phyloP scores from a whole-genome alignment of 768 basidiomycete species.

The Sarcodon sp. region DNA sequence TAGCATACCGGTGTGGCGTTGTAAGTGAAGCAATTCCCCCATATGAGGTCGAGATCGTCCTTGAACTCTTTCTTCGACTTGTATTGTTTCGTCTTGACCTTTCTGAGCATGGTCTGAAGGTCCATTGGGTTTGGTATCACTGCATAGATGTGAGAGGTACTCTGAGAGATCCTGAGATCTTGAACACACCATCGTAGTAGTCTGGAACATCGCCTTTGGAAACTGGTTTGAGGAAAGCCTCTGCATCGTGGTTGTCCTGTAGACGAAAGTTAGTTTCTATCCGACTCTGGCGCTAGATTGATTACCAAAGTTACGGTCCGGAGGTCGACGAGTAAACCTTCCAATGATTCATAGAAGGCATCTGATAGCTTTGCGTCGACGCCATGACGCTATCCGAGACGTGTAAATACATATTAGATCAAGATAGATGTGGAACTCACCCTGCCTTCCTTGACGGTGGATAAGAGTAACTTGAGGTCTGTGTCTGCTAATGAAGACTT shows the following conservation, averaged over 20 bases:
- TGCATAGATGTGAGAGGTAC: slow-evolving; percentile 17
- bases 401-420: slow-evolving; percentile 11
- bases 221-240: slow-evolving; percentile 90
- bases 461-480: slow-evolving; percentile 73
- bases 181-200: slow-evolving; percentile 72
- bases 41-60: slow-evolving; percentile 90
- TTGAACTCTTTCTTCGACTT: slow-evolving; percentile 91
- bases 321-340: slow-evolving; percentile 78
- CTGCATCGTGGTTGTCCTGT: slow-evolving; percentile 80
- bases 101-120: slow-evolving; percentile 82
- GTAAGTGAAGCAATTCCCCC: slow-evolving; percentile 90
- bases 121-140: slow-evolving; percentile 97
- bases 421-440: slow-evolving; percentile 34
- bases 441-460: slow-evolving; percentile 78
- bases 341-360: slow-evolving; percentile 89
- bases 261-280: slow-evolving; percentile 6
- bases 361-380: slow-evolving; percentile 67
- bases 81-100: slow-evolving; percentile 86
- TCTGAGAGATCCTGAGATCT: not conserved
- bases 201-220: slow-evolving; percentile 83
- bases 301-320: slow-evolving; percentile 57
- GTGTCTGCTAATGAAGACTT: slow-evolving; percentile 44
- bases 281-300: not conserved
- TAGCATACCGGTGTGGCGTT: slow-evolving; percentile 80
- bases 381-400: slow-evolving; percentile 22